These are phyloP conservation scores for Gymnopus androsaceus DNA, from an alignment of 1,284 basidiomycete species.

Conservation along the genomic window DNA sequence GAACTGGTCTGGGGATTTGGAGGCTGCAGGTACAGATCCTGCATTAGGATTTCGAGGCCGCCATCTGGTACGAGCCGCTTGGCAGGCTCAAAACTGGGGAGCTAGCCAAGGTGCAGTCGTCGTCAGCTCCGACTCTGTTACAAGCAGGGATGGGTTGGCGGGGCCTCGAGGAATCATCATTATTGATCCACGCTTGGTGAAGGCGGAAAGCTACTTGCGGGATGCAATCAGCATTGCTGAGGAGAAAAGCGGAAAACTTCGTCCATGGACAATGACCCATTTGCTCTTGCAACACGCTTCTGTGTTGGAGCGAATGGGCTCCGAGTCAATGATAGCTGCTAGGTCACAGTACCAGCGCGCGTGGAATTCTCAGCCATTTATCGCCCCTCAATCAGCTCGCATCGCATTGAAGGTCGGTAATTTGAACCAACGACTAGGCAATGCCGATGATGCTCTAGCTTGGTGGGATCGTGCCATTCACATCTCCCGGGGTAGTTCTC, in stretches of 20 bases:
- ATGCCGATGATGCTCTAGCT: slow-evolving; percentile 51
- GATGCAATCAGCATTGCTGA: slow-evolving; percentile 52
- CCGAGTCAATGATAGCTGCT: slow-evolving; percentile 58
- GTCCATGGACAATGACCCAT: slow-evolving; percentile 56
- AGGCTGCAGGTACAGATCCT: slow-evolving; percentile 72
- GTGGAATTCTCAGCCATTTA: slow-evolving; percentile 48
- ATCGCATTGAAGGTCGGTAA: slow-evolving; percentile 69
- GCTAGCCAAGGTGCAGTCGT: slow-evolving; percentile 46
- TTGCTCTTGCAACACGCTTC: slow-evolving; percentile 65
- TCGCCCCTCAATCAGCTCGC: slow-evolving; percentile 50
- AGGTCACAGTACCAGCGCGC: slow-evolving; percentile 65
- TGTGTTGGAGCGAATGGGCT: slow-evolving; percentile 70
- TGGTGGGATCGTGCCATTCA: slow-evolving; percentile 70
- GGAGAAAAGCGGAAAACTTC: slow-evolving; percentile 39
- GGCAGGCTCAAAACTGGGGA: slow-evolving; percentile 78
- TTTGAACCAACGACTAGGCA: slow-evolving; percentile 55
- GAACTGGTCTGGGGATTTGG: slow-evolving; percentile 70
- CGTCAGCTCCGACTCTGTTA: slow-evolving; percentile 36
- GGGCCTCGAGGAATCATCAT: slow-evolving; percentile 42
- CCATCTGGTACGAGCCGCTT: slow-evolving; percentile 72
- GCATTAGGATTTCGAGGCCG: slow-evolving; percentile 66
- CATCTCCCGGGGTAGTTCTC: slow-evolving; percentile 43
- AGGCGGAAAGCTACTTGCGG: slow-evolving; percentile 56
- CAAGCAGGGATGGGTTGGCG: slow-evolving; percentile 35
- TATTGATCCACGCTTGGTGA: slow-evolving; percentile 54